These are phyloP conservation scores for Chlorella sorokiniana DNA, from an alignment of 139 green algal species.

Conservation along the genomic window DNA sequence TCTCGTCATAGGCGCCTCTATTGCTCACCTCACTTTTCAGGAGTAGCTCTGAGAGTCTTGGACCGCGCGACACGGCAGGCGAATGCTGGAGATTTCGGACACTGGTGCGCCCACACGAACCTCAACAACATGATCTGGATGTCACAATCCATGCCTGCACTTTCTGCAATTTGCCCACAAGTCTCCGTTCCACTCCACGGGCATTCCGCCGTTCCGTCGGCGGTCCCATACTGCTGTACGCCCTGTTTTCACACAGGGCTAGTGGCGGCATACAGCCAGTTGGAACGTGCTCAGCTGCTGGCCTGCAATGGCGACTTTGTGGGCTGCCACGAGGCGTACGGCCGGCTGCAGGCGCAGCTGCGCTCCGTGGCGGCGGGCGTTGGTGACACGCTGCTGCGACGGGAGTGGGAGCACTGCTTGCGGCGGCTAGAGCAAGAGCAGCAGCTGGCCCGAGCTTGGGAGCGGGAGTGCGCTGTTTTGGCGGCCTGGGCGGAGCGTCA, in stretches of 20 bases:
- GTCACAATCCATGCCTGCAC: no score
- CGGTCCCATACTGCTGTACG: neutral
- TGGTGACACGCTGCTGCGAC: neutral
- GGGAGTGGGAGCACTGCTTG: constrained; percentile 39
- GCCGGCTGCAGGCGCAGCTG: neutral
- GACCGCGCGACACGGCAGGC: no score
- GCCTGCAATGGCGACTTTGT: neutral
- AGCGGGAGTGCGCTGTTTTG: constrained; percentile 48
- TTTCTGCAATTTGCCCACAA: no score
- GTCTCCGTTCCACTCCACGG: neutral
- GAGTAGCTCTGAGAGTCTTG: no score
- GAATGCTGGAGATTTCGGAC: no score
- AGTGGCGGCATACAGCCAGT: constrained; percentile 1
- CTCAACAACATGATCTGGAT: no score
- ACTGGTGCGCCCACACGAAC: no score
- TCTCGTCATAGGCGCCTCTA: no score
- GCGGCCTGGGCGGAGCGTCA: neutral
- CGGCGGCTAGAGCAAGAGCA: constrained; percentile 58
- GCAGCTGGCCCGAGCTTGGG: constrained; percentile 47
- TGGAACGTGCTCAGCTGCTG: constrained; percentile 5
- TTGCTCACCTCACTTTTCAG: no score
- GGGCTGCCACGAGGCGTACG: neutral
- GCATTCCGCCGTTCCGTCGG: neutral
- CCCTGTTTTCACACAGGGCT: neutral
- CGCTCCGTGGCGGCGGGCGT: neutral